These are phyloP conservation scores for Litchi chinensis DNA, from an alignment of 345 rosid species.

Conservation along the genomic window DNA sequence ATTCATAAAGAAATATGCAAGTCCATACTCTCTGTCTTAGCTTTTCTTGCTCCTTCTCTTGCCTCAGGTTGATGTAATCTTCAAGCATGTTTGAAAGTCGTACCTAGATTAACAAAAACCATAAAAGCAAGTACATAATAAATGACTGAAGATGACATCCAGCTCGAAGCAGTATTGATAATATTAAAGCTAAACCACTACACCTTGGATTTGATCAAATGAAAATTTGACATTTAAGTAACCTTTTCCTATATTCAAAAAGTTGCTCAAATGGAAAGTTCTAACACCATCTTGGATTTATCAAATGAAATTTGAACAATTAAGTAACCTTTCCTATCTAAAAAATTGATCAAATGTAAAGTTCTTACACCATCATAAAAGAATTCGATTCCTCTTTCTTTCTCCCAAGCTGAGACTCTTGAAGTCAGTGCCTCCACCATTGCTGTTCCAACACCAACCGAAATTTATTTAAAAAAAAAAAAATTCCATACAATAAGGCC, in stretches of 20 bases:
- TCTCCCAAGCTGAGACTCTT: slow-evolving; percentile 65
- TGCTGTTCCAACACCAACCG: slow-evolving; percentile 40
- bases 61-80: slow-evolving; percentile 48
- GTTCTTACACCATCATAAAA: slow-evolving; percentile 77
- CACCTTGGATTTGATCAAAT: neutral
- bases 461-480: neutral
- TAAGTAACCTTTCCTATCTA: neutral
- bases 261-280: neutral
- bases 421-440: slow-evolving; percentile 58
- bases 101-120: slow-evolving; percentile 35
- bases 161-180: neutral
- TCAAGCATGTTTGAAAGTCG: slow-evolving; percentile 65
- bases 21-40: slow-evolving; percentile 58
- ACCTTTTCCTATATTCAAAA: neutral
- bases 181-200: neutral
- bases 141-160: neutral
- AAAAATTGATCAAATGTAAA: slow-evolving; percentile 6
- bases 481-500: neutral
- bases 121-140: slow-evolving; percentile 6
- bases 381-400: slow-evolving; percentile 62
- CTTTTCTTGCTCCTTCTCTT: slow-evolving; percentile 63
- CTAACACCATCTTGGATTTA: neutral
- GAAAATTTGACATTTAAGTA: neutral
- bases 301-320: neutral
- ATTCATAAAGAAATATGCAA: neutral